Conservation (phyloP, 2,329 filamentous ascomycete genomes). For the Purpureocillium takamizusanense region DNA sequence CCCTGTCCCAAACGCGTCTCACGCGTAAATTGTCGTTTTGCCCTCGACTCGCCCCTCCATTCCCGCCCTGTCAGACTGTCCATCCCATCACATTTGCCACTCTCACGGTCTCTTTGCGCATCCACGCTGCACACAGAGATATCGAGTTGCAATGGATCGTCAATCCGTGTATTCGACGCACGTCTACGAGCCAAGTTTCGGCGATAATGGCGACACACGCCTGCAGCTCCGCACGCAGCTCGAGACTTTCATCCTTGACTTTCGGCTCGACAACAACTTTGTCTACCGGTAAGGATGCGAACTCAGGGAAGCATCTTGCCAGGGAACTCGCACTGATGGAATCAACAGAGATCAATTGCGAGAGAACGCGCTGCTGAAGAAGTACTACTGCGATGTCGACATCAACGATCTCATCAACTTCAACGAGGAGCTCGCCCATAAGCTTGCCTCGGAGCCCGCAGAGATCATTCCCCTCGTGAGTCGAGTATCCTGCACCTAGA, state of each 20-base stretch:
- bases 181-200: conserved; percentile 62
- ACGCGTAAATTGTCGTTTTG: conserved; percentile 10
- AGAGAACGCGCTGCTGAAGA: conserved; percentile 89
- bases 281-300: conserved; percentile 65
- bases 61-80: neutral
- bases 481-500: conserved; percentile 3
- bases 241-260: conserved; percentile 86
- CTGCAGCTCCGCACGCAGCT: conserved; percentile 69
- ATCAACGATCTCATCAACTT: conserved; percentile 93
- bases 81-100: neutral
- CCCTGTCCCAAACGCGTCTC: conserved; percentile 7
- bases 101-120: conserved; percentile 2
- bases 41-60: conserved; percentile 11
- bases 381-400: conserved; percentile 93
- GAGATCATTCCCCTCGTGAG: conserved; percentile 85
- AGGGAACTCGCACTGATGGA: conserved; percentile 5
- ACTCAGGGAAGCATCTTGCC: neutral
- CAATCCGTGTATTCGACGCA: conserved; percentile 80
- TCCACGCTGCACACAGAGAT: conserved; percentile 1
- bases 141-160: conserved; percentile 59
- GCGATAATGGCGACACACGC: conserved; percentile 59
- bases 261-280: conserved; percentile 88
- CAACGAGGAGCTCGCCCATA: conserved; percentile 89
- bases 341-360: conserved; percentile 74
- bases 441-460: conserved; percentile 78